These are phyloP conservation scores for Aegilops umbellulata DNA, from an alignment of 176 grass and related monocot species.

Conservation along the genomic window DNA sequence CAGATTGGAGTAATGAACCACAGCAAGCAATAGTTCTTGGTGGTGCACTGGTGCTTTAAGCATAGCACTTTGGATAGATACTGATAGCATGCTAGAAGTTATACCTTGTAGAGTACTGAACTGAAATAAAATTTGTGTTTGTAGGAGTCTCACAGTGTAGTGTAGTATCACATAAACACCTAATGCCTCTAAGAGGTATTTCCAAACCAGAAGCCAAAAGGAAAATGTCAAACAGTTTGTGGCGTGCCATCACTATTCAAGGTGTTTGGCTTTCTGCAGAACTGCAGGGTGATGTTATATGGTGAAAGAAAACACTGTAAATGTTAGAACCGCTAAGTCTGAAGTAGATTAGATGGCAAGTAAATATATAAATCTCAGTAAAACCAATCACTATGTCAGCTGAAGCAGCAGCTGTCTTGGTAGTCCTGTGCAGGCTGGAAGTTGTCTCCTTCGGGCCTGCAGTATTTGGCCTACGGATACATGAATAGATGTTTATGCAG, in stretches of 20 bases:
- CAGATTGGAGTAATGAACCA: neutral
- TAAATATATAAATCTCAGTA: neutral
- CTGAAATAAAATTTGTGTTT: neutral
- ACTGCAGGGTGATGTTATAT: neutral
- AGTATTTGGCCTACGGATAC: neutral
- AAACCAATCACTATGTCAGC: neutral
- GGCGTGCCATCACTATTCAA: neutral
- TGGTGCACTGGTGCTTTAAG: slow-evolving; percentile 8
- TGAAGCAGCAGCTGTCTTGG: neutral
- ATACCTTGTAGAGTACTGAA: neutral
- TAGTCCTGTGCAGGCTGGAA: neutral
- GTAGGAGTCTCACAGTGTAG: neutral
- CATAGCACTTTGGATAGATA: neutral
- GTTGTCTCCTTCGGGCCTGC: neutral
- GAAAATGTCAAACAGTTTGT: neutral
- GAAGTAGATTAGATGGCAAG: neutral
- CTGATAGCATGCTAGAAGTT: neutral
- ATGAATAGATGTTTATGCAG: neutral
- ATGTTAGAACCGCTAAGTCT: neutral
- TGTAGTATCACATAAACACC: neutral
- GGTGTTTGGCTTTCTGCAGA: neutral
- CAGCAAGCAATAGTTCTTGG: neutral
- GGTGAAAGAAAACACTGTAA: neutral
- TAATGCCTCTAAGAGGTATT: neutral
- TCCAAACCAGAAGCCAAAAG: neutral